Evolutionary conservation across 805 yeast species (phyloP), one percentile per base, ranked within the genome.

Genomic region (Metschnikowia reukaufii): DNA sequence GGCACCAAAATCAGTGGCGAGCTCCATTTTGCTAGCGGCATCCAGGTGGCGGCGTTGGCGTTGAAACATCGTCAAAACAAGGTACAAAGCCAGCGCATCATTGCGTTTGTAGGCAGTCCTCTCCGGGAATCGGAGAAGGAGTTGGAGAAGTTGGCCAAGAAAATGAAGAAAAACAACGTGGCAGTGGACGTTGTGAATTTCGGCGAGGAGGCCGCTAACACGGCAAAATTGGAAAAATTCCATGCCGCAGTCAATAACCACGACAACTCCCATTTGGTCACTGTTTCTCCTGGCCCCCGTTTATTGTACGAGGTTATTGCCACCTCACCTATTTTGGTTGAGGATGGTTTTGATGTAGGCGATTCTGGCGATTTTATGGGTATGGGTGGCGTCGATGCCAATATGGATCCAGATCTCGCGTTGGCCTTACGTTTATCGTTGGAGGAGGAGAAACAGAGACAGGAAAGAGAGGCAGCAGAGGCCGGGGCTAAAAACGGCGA

Each of bases 341-440:
- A 83, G 46, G 89, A 82, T 45, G 87, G 86, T 10, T 76, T 77
- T 38, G 75, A 72, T 13, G 68, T 69, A 32, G 79, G 73, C 16
- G 79, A 74, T 3, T 39, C 53, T 10, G 51, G 54, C 18, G 73
- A 64, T n/a, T 64, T 61, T 35, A 72, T 67, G 29, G 67, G 62
- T 49, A 69, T 64, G 35, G 78, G 69, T 17, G 79, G 74, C 39
- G 62, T 72, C 33, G 98, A 92, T 67, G 92, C 96, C 27, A 83
- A 83, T 55, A 86, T 89, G 82, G 99, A 94, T 60, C 98, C 98
- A 27, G 99, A 94, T 68, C 79, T 94, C 63, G 99, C 98, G 0
- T 76, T 94, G 75, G 99, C 98, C 0, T 79, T 94, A 60, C 83
- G 98, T 63, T 75, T 94, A 66, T 92, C 98, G 0, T 75, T 94